phyloP scores from a whole-genome alignment of 306 rosid species.

The Ceratonia siliqua region DNA sequence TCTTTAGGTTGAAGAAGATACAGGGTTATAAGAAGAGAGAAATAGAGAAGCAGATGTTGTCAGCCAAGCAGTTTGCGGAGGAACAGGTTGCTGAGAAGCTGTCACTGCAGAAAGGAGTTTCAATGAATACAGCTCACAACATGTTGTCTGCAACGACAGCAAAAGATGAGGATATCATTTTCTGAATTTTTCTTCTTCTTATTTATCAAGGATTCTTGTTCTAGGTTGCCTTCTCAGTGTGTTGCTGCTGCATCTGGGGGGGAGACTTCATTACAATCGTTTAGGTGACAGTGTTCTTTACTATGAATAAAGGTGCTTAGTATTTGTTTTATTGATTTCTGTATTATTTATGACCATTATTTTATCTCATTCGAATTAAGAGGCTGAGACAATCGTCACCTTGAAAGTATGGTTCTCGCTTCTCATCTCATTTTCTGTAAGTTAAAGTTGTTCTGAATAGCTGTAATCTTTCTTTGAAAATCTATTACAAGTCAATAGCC shows the following conservation, averaged over 20 bases:
- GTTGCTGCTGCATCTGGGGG: not conserved
- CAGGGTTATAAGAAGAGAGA: slow-evolving; percentile 87
- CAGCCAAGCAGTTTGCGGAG: slow-evolving; percentile 48
- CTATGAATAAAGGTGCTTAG: slow-evolving; percentile 41
- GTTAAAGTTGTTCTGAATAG: slow-evolving; percentile 25
- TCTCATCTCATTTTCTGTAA: slow-evolving; percentile 13
- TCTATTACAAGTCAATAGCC: slow-evolving; percentile 10
- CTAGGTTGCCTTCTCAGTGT: slow-evolving; percentile 5
- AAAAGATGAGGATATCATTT: slow-evolving; percentile 79
- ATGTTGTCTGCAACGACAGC: slow-evolving; percentile 51
- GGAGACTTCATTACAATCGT: slow-evolving; percentile 24
- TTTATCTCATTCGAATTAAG: slow-evolving; percentile 22
- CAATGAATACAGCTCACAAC: slow-evolving; percentile 55
- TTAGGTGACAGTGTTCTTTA: slow-evolving; percentile 36
- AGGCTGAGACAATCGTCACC: slow-evolving; percentile 27
- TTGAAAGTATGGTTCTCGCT: slow-evolving; percentile 28
- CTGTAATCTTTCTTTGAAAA: slow-evolving; percentile 7
- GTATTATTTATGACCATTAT: slow-evolving; percentile 27
- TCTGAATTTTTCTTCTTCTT: slow-evolving; percentile 45
- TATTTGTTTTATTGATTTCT: slow-evolving; percentile 36
- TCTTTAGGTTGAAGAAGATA: slow-evolving; percentile 91
- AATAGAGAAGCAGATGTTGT: slow-evolving; percentile 66
- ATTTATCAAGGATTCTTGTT: slow-evolving; percentile 25
- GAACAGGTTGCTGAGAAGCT: slow-evolving; percentile 59
- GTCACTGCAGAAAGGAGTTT: slow-evolving; percentile 55